Evolutionary conservation across 768 basidiomycete genomes (phyloP), one percentile per base, ranked within the genome.

Genomic region (Tricholoma terreum): DNA sequence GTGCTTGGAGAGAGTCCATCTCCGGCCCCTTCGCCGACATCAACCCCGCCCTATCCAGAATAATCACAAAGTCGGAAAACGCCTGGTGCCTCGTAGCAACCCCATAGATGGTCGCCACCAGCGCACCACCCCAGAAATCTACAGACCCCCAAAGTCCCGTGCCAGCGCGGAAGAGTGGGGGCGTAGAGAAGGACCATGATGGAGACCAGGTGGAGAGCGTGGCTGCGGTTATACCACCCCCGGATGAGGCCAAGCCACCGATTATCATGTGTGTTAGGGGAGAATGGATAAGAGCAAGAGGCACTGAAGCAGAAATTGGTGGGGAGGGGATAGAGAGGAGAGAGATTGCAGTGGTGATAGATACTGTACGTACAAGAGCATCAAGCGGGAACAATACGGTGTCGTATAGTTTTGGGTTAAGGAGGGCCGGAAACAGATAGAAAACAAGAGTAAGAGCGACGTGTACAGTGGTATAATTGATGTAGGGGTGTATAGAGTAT

Each of bases 101-200:
- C 15, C 55, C 65, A 50, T 62, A 51, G 19, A 63, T 65, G 0
- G 50, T 61, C 4, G 63, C 79, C 8, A 77, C 76, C 2, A 82
- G 59, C 7, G 78, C 74, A 36, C 82, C 82, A 54, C 74, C 80
- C 82, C 81, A 83, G 0, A 82, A 64, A 60, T 83, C 82, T 15
- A 82, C 63, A 1, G 76, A 78, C 7, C 70, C 74, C 58, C 73
- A 72, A 50, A 73, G 46, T 43, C 74, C 73, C 2, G 73, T 75
- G 5, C 72, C 77, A 10, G 68, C 68, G 21, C 74, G 71, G 11
- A 84, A 69, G 21, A 80, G 66, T 0, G 77, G 77, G 2, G 82
- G 82, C 0, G 77, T 80, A 15, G 70, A 69, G 53, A 82, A 68
- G 3, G 70, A 61, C 82, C 82, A 84, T 38, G 71, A 65, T 0